Conservation (phyloP, 2,329 filamentous ascomycete species). For the Aureobasidium leucospermi region DNA sequence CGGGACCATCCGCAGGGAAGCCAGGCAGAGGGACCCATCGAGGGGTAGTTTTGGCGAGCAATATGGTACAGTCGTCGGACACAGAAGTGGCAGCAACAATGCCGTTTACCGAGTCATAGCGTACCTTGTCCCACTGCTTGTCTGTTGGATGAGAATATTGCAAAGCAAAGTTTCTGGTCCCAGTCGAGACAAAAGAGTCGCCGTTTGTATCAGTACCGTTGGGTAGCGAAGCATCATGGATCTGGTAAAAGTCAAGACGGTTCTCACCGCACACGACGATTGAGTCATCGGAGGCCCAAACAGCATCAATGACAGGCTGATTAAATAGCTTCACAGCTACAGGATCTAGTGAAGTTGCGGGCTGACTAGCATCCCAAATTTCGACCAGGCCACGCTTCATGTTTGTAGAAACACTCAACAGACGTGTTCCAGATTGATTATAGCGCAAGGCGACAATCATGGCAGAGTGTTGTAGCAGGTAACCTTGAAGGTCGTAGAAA, state of each 20-base stretch:
- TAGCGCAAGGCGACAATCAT: conserved; percentile 26
- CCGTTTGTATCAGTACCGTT: conserved; percentile 16
- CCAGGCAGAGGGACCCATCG: conserved; percentile 10
- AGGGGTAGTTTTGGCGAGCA: conserved; percentile 28
- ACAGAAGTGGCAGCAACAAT: conserved; percentile 31
- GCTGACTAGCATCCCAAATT: conserved; percentile 20
- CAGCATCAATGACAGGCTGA: conserved; percentile 35
- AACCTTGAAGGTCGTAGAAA: conserved; percentile 13
- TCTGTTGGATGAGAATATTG: conserved; percentile 22
- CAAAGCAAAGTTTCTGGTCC: conserved; percentile 19
- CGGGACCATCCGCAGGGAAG: conserved; percentile 1
- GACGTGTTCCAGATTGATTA: conserved; percentile 23
- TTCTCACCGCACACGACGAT: conserved; percentile 39
- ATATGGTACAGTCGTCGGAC: conserved; percentile 23
- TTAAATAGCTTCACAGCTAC: conserved; percentile 35
- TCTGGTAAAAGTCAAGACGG: conserved; percentile 32
- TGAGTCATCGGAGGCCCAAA: conserved; percentile 36
- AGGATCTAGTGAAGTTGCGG: conserved; percentile 23
- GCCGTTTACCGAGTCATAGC: conserved; percentile 27
- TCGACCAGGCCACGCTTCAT: conserved; percentile 26
- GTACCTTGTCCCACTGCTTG: conserved; percentile 25
- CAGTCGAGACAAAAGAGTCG: conserved; percentile 4
- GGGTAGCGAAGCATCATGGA: conserved; percentile 17
- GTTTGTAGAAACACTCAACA: conserved; percentile 25
- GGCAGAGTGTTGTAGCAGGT: conserved; percentile 22